Percentiles rank a stretch among this genome's conserved stretches.
Conservation (phyloP, 805 yeast species). For the Nakazawaea ambrosiae region DNA sequence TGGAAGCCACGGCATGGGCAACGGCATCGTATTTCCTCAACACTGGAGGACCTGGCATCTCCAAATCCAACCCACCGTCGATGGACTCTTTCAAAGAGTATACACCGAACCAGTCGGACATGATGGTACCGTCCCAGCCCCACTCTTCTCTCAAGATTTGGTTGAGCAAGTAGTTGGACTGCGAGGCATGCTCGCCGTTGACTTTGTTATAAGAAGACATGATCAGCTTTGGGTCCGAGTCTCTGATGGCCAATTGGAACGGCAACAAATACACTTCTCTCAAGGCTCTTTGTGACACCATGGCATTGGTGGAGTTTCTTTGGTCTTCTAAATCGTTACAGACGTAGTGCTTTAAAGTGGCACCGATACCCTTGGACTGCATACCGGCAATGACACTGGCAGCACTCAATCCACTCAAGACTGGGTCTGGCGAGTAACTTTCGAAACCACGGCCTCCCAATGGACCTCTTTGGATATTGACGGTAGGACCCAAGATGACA, state of each 20-base stretch:
- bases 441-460: constrained; percentile 54
- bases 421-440: constrained; percentile 58
- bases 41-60: constrained; percentile 39
- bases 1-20: constrained; percentile 32
- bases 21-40: constrained; percentile 28
- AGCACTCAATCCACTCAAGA: constrained; percentile 30
- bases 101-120: constrained; percentile 39
- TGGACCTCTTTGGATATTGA: constrained; percentile 33
- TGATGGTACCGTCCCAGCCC: constrained; percentile 30
- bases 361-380: constrained; percentile 29
- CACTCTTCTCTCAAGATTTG: constrained; percentile 32
- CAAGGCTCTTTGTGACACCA: constrained; percentile 33
- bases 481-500: constrained; percentile 37
- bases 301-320: constrained; percentile 28
- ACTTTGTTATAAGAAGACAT: constrained; percentile 37
- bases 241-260: constrained; percentile 33
- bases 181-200: constrained; percentile 35
- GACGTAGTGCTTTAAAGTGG: constrained; percentile 35
- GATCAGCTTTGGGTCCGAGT: constrained; percentile 29
- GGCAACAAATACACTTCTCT: constrained; percentile 38
- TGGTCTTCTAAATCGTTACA: constrained; percentile 37
- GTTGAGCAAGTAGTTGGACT: constrained; percentile 26
- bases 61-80: constrained; percentile 37
- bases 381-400: constrained; percentile 30
- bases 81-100: constrained; percentile 28